Percentiles rank a stretch among this genome's conserved stretches.
These are phyloP conservation scores for Pleodorina starrii DNA, from an alignment of 139 green algal genomes.

Conservation along the genomic window DNA sequence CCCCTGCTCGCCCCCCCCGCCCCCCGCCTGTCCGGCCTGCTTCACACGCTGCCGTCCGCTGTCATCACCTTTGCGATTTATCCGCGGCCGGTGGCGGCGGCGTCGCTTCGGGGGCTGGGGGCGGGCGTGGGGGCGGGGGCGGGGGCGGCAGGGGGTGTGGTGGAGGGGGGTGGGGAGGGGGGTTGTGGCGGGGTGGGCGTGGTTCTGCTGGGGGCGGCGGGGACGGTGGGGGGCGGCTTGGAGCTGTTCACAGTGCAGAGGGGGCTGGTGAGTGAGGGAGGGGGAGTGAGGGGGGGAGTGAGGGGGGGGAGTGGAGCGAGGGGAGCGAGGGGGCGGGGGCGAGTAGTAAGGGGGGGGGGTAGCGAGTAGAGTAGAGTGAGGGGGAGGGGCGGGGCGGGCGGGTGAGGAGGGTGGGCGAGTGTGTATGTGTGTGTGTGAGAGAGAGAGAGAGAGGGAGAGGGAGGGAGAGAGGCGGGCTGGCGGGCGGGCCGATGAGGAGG, in stretches of 20 bases:
- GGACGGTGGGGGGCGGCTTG: constrained; percentile 67
- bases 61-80: constrained; percentile 69
- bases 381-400: no score
- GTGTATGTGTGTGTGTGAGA: no score
- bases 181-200: neutral
- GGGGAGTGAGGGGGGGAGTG: neutral
- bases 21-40: constrained; percentile 62
- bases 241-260: constrained; percentile 71
- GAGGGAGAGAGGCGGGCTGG: no score
- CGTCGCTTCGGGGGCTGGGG: neutral
- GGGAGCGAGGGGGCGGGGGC: no score
- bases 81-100: constrained; percentile 52
- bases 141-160: no score
- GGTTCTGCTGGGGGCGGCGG: constrained; percentile 66
- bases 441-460: no score
- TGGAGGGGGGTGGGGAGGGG: no score
- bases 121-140: neutral
- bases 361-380: no score
- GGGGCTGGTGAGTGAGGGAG: constrained; percentile 51
- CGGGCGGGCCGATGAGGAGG: no score
- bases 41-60: constrained; percentile 70
- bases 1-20: neutral
- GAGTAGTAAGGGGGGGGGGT: no score
- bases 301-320: neutral
- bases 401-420: no score